These are phyloP conservation scores for Eucalyptus tenuipes DNA, from an alignment of 345 rosid genomes.

Conservation along the genomic window DNA sequence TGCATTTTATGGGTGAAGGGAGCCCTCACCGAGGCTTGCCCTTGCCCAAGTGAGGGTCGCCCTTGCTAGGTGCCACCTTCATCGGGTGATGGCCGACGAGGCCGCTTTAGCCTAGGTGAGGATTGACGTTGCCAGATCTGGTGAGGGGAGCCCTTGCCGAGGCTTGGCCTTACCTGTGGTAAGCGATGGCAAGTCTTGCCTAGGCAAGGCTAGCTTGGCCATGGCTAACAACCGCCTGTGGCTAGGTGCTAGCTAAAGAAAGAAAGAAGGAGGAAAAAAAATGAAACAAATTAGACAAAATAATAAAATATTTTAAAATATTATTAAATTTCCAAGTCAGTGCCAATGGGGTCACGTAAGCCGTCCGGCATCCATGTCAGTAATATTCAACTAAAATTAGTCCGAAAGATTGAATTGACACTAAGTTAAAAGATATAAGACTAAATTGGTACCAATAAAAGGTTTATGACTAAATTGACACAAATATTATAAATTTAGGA, in stretches of 20 bases:
- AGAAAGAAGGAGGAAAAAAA: too few species aligned
- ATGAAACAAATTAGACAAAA: too few species aligned
- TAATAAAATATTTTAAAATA: too few species aligned
- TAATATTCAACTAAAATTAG: too few species aligned
- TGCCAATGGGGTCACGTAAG: fast-evolving
- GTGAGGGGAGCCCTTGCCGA: fast-evolving
- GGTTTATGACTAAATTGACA: fast-evolving
- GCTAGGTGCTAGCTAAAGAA: too few species aligned
- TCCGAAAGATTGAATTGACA: too few species aligned
- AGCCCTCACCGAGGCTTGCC: fast-evolving
- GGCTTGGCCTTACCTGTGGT: fast-evolving
- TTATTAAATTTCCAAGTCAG: too few species aligned
- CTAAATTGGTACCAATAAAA: fast-evolving
- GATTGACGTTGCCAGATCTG: fast-evolving
- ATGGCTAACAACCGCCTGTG: fast-evolving
- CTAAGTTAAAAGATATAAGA: fast-evolving
- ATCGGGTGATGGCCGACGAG: fast-evolving
- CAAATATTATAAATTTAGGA: fast-evolving
- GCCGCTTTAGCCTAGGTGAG: fast-evolving
- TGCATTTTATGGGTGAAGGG: too few species aligned
- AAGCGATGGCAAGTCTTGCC: fast-evolving
- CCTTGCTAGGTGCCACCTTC: fast-evolving
- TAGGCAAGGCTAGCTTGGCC: fast-evolving
- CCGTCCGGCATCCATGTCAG: fast-evolving
- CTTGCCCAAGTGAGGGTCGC: too few species aligned